Evolutionary conservation across 192 early-diverging fungal genomes (phyloP).

Genomic region (Dissophora globulifera): DNA sequence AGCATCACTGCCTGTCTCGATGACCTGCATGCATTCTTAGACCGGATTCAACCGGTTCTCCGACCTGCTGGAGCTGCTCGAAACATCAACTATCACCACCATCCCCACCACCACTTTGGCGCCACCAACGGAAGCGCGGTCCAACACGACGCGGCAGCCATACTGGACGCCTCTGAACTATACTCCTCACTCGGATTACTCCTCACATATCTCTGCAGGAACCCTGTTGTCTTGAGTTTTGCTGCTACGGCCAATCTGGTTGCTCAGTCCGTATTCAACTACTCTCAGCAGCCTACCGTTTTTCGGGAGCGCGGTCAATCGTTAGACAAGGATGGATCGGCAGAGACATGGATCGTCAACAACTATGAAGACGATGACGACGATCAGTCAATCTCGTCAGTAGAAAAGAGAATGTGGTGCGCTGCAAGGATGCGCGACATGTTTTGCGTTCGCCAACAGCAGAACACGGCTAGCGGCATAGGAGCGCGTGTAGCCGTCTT

Average conservation of each 20-base stretch:
- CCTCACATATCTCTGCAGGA: conserved; percentile 16
- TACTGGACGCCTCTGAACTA: not conserved
- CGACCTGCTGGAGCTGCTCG: not conserved
- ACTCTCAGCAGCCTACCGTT: conserved; percentile 8
- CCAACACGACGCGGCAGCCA: not conserved
- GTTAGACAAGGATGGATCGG: not conserved
- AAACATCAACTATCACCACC: not conserved
- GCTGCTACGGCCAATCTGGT: not conserved
- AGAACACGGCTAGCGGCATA: no score
- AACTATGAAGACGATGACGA: no score
- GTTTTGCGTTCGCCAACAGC: not conserved
- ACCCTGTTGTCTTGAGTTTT: conserved; percentile 17
- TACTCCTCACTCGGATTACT: conserved; percentile 24
- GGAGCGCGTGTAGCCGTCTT: no score
- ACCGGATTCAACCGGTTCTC: conserved; percentile 14
- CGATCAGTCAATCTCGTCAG: no score
- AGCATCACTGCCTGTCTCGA: conserved; percentile 2
- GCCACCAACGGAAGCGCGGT: no score
- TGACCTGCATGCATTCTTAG: conserved; percentile 17
- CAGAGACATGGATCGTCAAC: not conserved
- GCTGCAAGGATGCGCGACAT: conserved; percentile 15
- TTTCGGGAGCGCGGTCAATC: not conserved
- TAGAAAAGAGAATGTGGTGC: not conserved
- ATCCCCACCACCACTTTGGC: not conserved
- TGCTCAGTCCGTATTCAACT: conserved; percentile 8